phyloP scores from a whole-genome alignment of 2,329 filamentous ascomycete genomes.

The Aspergillus puulaauensis region DNA sequence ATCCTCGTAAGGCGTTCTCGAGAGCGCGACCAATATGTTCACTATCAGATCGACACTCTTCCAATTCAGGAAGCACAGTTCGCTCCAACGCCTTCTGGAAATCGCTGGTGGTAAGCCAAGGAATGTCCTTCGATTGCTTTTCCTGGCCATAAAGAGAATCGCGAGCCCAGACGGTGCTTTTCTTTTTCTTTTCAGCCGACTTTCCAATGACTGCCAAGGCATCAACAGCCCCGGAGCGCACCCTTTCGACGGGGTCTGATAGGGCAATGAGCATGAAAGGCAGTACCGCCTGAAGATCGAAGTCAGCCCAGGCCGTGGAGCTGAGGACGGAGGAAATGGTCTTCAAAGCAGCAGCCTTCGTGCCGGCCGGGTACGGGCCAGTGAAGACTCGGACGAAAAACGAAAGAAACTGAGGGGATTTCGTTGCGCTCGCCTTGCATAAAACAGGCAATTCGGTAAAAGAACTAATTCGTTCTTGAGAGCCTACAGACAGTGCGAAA shows the following conservation, averaged over 20 bases:
- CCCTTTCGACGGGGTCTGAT: conserved; percentile 70
- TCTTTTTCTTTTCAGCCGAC: conserved; percentile 50
- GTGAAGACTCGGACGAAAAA: conserved; percentile 77
- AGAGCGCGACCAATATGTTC: conserved; percentile 68
- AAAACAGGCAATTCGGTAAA: conserved; percentile 42
- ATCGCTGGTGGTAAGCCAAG: conserved; percentile 60
- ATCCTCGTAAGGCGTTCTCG: conserved; percentile 58
- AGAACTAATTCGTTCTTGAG: conserved; percentile 28
- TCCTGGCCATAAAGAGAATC: conserved; percentile 63
- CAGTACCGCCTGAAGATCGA: conserved; percentile 76
- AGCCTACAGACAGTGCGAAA: conserved; percentile 35
- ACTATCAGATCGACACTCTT: conserved; percentile 82
- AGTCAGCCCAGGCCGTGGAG: conserved; percentile 44
- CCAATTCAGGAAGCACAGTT: conserved; percentile 71
- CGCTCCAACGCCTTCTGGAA: conserved; percentile 62
- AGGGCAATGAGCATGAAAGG: conserved; percentile 78
- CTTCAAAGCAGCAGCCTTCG: conserved; percentile 68
- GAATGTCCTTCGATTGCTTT: conserved; percentile 47
- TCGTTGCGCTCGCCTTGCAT: conserved; percentile 46
- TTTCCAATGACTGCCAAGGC: conserved; percentile 59
- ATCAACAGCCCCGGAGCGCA: conserved; percentile 73
- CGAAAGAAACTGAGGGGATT: conserved; percentile 67
- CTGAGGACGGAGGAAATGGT: conserved; percentile 58
- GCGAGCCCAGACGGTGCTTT: conserved; percentile 57
- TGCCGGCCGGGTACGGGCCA: conserved; percentile 67